These are phyloP conservation scores for Selaginella moellendorffii DNA, from an alignment of 75 land plant species.

Conservation along the genomic window DNA sequence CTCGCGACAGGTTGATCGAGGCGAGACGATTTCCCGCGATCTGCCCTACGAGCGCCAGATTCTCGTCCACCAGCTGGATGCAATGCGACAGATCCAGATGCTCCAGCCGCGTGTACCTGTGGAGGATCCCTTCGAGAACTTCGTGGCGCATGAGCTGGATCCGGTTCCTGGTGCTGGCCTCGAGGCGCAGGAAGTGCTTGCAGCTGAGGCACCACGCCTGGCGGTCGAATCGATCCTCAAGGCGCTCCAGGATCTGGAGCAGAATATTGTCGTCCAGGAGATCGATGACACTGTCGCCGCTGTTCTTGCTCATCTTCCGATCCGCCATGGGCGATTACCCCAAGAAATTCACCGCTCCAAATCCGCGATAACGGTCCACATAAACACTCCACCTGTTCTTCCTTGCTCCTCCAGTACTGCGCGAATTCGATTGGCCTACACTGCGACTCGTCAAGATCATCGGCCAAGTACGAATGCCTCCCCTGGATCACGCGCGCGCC, in stretches of 20 bases:
- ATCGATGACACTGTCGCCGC: background rate
- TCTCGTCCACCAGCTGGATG: background rate
- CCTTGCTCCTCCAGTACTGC: too few species aligned
- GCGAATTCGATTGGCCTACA: too few species aligned
- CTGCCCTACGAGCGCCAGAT: background rate
- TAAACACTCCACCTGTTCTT: too few species aligned
- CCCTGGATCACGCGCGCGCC: too few species aligned
- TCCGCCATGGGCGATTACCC: too few species aligned
- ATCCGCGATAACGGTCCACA: too few species aligned
- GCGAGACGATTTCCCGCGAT: background rate
- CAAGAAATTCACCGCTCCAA: too few species aligned
- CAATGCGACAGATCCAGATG: slow-evolving; percentile 5
- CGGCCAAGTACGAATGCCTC: too few species aligned
- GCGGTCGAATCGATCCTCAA: slow-evolving; percentile 7
- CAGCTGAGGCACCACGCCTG: slow-evolving; percentile 3
- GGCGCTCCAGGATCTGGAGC: background rate
- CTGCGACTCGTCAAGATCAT: too few species aligned
- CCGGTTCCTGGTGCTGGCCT: background rate
- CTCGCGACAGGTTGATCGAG: background rate
- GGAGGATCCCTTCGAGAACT: background rate
- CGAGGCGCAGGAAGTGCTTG: background rate
- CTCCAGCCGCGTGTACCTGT: background rate
- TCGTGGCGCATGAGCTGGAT: background rate
- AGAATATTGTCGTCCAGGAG: slow-evolving; percentile 3
- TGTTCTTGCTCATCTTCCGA: too few species aligned